Base-by-base conservation (phyloP, 2,329 filamentous ascomycete genomes). In the Escovopsis sp. region DNA sequence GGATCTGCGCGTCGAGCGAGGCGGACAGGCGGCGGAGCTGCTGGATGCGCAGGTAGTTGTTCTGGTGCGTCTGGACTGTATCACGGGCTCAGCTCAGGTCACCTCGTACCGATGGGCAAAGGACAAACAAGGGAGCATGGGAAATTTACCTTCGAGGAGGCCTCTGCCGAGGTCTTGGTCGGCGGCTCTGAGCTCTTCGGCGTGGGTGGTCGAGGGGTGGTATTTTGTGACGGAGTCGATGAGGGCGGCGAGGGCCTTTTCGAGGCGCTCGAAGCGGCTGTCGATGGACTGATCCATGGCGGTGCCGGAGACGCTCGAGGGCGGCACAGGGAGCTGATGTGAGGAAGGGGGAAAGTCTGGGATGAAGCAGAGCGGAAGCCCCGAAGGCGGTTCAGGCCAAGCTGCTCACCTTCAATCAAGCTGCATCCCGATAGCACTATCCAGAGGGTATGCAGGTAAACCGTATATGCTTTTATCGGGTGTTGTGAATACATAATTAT, bases 191-290 rank as follows among this genome's bases (percentile, higher is more conserved):
- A 93, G 75, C 48, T 87, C 81, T 44, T 74, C 66, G 6, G 81
- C 82, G 26, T 80, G 75, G 33, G 69, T 61, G 4, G 74, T 66
- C 6, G 81, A 84, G 0, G 85, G 85, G 53, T 87, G 85, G 62
- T 88, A 89, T 49, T 85, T 83, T 6, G 83, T 72, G 48, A 93
- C 82, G 0, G 84, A 88, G 57, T 87, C 82, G 51, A 87, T 80
- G 32, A 93, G 68, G 26, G 67, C 76, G 11, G 73, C 71, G 18
- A 93, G 66, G 1, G 77, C 75, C 53, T 72, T 75, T 52, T 83
- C 80, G 28, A 84, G 66, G 39, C 76, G 73, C 55, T 80, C 75
- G 46, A 84, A 81, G 52, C 73, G 75, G 38, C 55, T 57, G 48
- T 82, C 75, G 6, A 84, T 68, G 39, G 71, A 63, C 38, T 69